Evolutionary conservation across 2,329 filamentous ascomycete species (phyloP).

Genomic region (Cordyceps cateniannulata): DNA sequence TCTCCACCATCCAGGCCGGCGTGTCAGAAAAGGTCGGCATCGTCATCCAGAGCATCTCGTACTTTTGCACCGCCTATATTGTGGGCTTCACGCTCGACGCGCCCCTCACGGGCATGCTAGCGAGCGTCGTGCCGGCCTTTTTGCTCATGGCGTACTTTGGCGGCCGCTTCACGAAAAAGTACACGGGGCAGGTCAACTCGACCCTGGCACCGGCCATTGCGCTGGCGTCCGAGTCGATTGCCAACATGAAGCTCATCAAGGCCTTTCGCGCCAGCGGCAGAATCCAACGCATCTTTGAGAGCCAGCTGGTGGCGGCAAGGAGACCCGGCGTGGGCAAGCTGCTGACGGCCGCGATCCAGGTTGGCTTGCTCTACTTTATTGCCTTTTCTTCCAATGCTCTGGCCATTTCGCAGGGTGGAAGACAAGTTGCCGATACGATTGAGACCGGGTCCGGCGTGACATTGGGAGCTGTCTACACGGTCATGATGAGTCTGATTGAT

Average conservation of each 20-base stretch:
- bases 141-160: slow-evolving; percentile 47
- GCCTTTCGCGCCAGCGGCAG: slow-evolving; percentile 47
- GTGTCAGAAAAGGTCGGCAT: slow-evolving; percentile 60
- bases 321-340: slow-evolving; percentile 50
- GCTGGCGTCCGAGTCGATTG: slow-evolving; percentile 49
- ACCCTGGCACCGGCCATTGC: slow-evolving; percentile 44
- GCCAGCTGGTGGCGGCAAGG: slow-evolving; percentile 38
- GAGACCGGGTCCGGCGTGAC: slow-evolving; percentile 29
- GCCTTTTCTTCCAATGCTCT: slow-evolving; percentile 58
- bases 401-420: slow-evolving; percentile 60
- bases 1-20: slow-evolving; percentile 52
- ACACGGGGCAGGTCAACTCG: slow-evolving; percentile 35
- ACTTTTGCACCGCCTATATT: slow-evolving; percentile 55
- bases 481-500: slow-evolving; percentile 49
- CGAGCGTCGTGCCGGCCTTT: slow-evolving; percentile 50
- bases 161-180: slow-evolving; percentile 42
- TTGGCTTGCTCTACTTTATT: slow-evolving; percentile 60
- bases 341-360: slow-evolving; percentile 46
- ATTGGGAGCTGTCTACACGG: slow-evolving; percentile 45
- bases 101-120: slow-evolving; percentile 49
- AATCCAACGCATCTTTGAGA: slow-evolving; percentile 41
- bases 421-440: slow-evolving; percentile 25
- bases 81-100: slow-evolving; percentile 55
- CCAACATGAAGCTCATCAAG: slow-evolving; percentile 47
- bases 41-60: slow-evolving; percentile 47